phyloP scores from a whole-genome alignment of 1,284 basidiomycete species.

The Sporisorium sorghi region DNA sequence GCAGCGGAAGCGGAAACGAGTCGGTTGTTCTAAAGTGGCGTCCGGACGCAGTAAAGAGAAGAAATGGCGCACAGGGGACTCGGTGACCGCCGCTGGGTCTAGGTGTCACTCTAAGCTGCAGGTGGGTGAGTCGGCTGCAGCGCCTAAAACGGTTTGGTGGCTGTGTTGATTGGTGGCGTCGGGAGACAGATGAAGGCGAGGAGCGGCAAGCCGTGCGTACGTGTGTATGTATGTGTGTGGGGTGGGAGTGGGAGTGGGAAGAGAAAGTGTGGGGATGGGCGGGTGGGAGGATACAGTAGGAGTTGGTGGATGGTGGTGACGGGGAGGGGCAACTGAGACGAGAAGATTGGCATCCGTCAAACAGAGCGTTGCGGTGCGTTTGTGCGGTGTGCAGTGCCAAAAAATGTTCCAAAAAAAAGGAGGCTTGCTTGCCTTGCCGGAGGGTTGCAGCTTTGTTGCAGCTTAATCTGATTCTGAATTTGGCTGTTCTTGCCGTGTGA shows the following conservation, averaged over 20 bases:
- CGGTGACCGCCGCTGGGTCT: constrained; percentile 1
- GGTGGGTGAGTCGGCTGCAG: constrained; percentile 1
- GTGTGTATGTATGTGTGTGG: no score
- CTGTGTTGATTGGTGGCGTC: constrained; percentile 23
- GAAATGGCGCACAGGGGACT: not conserved
- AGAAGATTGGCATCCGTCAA: constrained; percentile 2
- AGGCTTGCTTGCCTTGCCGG: no score
- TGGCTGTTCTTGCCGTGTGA: no score
- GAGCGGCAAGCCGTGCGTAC: not conserved
- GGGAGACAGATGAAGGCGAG: constrained; percentile 3
- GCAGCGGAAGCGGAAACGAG: not conserved
- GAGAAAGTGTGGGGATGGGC: not conserved
- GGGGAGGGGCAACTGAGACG: not conserved
- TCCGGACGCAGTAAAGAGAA: not conserved
- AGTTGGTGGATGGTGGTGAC: constrained; percentile 2
- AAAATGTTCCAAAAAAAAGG: not conserved
- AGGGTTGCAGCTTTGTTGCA: no score
- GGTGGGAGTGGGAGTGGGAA: constrained; percentile 4
- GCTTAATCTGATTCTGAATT: no score
- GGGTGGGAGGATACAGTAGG: constrained; percentile 8
- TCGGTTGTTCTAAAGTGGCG: constrained; percentile 1
- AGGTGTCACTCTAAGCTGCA: not conserved
- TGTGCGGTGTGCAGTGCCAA: not conserved
- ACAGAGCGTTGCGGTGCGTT: not conserved
- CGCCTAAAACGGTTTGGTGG: no score